Evolutionary conservation across 805 yeast genomes (phyloP), one percentile per base, ranked within the genome.

Genomic region (Groenewaldozyma salmanticensis): DNA sequence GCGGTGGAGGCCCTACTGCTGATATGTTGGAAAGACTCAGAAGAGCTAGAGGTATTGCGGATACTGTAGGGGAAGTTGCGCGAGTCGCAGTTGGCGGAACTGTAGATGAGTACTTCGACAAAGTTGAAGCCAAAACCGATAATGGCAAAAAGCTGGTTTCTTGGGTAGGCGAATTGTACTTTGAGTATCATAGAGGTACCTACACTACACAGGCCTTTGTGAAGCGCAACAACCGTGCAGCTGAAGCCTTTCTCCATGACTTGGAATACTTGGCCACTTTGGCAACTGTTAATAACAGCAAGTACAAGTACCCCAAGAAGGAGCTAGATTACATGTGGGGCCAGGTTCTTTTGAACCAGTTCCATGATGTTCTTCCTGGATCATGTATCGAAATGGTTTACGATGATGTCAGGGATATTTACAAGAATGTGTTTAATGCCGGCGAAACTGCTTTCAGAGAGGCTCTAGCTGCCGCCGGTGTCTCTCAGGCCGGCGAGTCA

Each of bases 1-100:
- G 98, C 53, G 98, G 98, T 47, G 98, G 98, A 49, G 98, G 98
- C 5, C 97, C 98, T 35, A 79, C 85, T 4, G 81, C 81, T 32
- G 94, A 84, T 53, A 87, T 87, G 94, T 53, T 90, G 47, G 97
- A 92, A 57, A 86, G 86, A 58, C 68, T 90, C 56, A 77, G 97
- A 55, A 79, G 97, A 52, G 80, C 88, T 57, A 73, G 96, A 54
- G 96, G 96, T 15, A 62, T 88, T 45, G 72, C 88, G n/a, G 83
- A 90, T 54, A 79, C 81, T 4, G 80, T 81, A 6, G 94, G 92
- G 3, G 70, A 74, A 33, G 70, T 92, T 44, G 97, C 98, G 2
- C 72, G 81, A 1, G 84, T 88, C 16, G 79, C 83, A 39, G 64
- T 83, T 48, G 94, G 95, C 6, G 66, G 70, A 17, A 75, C 82